These are phyloP conservation scores for Neurospora sp. DNA, from an alignment of 495 filamentous ascomycete genomes.

Conservation along the genomic window DNA sequence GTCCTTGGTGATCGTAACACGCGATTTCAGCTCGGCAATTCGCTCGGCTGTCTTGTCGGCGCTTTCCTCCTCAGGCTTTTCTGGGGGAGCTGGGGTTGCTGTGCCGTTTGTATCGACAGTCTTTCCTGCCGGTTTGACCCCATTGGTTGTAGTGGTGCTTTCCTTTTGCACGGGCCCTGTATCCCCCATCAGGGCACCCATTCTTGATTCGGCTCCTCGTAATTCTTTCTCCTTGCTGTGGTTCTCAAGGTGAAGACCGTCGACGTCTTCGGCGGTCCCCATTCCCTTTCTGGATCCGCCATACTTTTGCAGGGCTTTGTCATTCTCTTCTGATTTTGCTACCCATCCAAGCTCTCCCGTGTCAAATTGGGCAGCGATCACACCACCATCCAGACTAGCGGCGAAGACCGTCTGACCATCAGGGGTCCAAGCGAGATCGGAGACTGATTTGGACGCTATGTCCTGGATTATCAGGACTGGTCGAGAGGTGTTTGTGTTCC, in stretches of 20 bases:
- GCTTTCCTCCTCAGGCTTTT: slow-evolving; percentile 32
- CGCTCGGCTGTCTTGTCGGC: slow-evolving; percentile 50
- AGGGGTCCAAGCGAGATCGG: slow-evolving; percentile 89
- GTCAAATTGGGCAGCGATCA: slow-evolving; percentile 53
- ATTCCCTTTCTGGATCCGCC: slow-evolving; percentile 76
- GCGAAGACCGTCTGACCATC: slow-evolving; percentile 81
- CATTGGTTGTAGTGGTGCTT: slow-evolving; percentile 26
- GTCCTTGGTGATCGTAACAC: slow-evolving; percentile 91
- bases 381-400: slow-evolving; percentile 78
- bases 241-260: slow-evolving; percentile 78
- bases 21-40: slow-evolving; percentile 72
- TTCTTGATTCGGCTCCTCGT: slow-evolving; percentile 80
- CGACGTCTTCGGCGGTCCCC: slow-evolving; percentile 82
- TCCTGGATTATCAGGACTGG: slow-evolving; percentile 85
- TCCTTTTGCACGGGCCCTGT: slow-evolving; percentile 30
- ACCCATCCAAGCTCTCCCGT: slow-evolving; percentile 42
- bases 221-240: slow-evolving; percentile 84
- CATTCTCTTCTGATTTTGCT: slow-evolving; percentile 70
- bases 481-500: slow-evolving; percentile 89
- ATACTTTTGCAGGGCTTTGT: slow-evolving; percentile 84
- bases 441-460: slow-evolving; percentile 77
- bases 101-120: slow-evolving; percentile 29
- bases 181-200: slow-evolving; percentile 97
- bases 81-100: slow-evolving; percentile 17
- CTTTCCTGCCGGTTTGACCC: slow-evolving; percentile 26